A percentile compares a stretch with the other conserved stretches of the same genome.
These are phyloP conservation scores for Rhizophagus clarus DNA, from an alignment of 192 early-diverging fungal genomes.

Conservation along the genomic window DNA sequence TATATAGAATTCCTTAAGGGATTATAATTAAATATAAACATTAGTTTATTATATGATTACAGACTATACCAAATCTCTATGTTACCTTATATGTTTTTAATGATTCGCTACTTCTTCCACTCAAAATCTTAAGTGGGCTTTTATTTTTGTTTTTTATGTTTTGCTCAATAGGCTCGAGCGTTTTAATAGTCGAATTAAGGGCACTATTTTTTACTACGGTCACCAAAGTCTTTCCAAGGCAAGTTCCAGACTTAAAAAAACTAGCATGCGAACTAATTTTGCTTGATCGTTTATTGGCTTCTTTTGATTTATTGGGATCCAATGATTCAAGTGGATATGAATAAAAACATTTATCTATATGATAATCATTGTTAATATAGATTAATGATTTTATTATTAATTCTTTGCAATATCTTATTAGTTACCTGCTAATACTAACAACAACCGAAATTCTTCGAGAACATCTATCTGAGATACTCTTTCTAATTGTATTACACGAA, in stretches of 20 bases:
- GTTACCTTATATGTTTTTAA: slow-evolving; percentile 62
- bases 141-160: slow-evolving; percentile 42
- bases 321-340: slow-evolving; percentile 77
- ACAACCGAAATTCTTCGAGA: slow-evolving; percentile 73
- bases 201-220: slow-evolving; percentile 43
- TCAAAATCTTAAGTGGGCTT: slow-evolving; percentile 36
- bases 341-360: slow-evolving; percentile 73
- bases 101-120: slow-evolving; percentile 40
- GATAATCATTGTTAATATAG: slow-evolving; percentile 50
- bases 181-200: slow-evolving; percentile 44
- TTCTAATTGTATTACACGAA: slow-evolving; percentile 66
- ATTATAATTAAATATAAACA: slow-evolving; percentile 45
- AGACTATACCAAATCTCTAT: neutral
- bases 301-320: slow-evolving; percentile 63
- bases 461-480: slow-evolving; percentile 88
- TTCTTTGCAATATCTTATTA: slow-evolving; percentile 38
- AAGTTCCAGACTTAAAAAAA: slow-evolving; percentile 52
- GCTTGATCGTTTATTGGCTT: slow-evolving; percentile 47
- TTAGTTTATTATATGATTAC: slow-evolving; percentile 46
- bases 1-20: slow-evolving; percentile 89
- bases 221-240: slow-evolving; percentile 41
- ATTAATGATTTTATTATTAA: slow-evolving; percentile 70
- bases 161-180: slow-evolving; percentile 48
- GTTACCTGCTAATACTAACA: slow-evolving; percentile 81
- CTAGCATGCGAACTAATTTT: slow-evolving; percentile 55